Conservation (phyloP, 768 basidiomycete genomes). For the Gautieria morchelliformis region DNA sequence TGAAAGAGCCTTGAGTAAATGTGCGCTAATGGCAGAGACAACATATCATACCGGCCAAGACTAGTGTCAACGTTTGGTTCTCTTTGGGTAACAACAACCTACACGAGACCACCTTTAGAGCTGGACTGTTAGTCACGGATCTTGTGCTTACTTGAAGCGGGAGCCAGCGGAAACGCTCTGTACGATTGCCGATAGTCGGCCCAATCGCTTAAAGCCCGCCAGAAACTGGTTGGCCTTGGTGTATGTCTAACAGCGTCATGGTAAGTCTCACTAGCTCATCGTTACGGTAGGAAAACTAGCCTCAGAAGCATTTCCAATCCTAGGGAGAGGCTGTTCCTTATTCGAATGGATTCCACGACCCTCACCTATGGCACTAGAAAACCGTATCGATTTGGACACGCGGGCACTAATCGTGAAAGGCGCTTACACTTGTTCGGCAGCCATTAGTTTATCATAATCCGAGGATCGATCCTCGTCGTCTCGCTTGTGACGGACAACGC, state of each 20-base stretch:
- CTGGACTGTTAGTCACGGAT: neutral
- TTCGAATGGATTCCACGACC: conserved; percentile 82
- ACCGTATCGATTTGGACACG: neutral
- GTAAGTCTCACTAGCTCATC: neutral
- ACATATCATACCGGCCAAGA: conserved; percentile 60
- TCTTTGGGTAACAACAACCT: conserved; percentile 84
- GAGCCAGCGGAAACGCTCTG: conserved; percentile 94
- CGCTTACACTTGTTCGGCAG: conserved; percentile 83
- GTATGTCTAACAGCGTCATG: conserved; percentile 34
- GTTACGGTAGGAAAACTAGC: conserved; percentile 27
- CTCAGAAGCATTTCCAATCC: conserved; percentile 89
- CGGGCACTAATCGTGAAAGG: neutral
- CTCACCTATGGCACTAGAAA: conserved; percentile 62
- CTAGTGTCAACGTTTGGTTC: conserved; percentile 87
- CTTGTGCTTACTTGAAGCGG: conserved; percentile 69
- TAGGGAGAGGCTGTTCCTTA: conserved; percentile 73
- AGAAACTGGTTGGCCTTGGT: conserved; percentile 80
- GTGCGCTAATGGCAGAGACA: neutral
- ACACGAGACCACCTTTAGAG: neutral
- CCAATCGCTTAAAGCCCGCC: conserved; percentile 83
- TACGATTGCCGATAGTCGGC: conserved; percentile 74
- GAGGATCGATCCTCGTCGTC: conserved; percentile 95
- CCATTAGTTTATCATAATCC: conserved; percentile 93
- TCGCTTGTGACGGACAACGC: conserved; percentile 82
- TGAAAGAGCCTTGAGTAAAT: conserved; percentile 19